phyloP scores from a whole-genome alignment of 352 stramenopile genomes.

The Phytophthora sojae region DNA sequence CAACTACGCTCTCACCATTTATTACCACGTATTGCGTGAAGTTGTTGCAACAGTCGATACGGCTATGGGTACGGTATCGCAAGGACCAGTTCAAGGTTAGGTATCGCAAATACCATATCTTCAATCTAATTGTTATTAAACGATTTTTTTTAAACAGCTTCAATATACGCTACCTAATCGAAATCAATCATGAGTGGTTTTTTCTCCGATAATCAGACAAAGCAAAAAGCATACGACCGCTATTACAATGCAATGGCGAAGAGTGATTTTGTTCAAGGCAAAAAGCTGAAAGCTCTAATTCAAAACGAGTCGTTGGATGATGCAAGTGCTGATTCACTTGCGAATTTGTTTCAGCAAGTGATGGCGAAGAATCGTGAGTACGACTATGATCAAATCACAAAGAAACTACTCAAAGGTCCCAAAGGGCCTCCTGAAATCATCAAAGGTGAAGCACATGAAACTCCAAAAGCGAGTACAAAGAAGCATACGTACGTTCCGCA shows the following conservation, averaged over 20 bases:
- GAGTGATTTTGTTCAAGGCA: not conserved
- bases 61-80: slow-evolving; percentile 5
- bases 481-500: not conserved
- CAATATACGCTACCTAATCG: not conserved
- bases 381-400: not conserved
- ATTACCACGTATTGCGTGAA: slow-evolving; percentile 21
- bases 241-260: slow-evolving; percentile 1
- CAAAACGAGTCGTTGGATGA: not conserved
- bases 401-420: not conserved
- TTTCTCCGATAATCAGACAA: slow-evolving; percentile 1
- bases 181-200: slow-evolving; percentile 1
- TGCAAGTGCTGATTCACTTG: not conserved
- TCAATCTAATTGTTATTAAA: slow-evolving; percentile 2
- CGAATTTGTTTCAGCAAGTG: not conserved
- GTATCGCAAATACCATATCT: not conserved
- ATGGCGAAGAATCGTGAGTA: not conserved
- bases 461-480: not conserved
- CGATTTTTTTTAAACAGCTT: slow-evolving; percentile 1
- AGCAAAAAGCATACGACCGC: not conserved
- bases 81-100: not conserved
- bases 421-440: slow-evolving; percentile 1
- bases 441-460: not conserved
- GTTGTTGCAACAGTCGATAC: slow-evolving; percentile 12
- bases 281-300: not conserved
- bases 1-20: slow-evolving; percentile 8